These are phyloP conservation scores for Euphrasia arctica DNA, from an alignment of 305 asterid genomes.

Conservation along the genomic window DNA sequence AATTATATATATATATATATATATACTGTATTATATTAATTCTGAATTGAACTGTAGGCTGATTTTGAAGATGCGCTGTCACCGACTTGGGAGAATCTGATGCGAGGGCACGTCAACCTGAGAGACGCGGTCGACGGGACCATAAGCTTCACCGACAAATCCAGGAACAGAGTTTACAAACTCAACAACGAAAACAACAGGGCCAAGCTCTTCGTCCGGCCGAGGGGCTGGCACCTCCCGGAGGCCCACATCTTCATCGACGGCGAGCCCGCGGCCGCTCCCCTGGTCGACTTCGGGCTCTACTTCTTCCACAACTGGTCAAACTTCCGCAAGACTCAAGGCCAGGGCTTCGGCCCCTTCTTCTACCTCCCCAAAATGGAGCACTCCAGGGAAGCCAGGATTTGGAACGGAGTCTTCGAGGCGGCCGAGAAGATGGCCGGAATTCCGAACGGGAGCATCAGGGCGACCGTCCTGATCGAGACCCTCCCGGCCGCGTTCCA, in stretches of 20 bases:
- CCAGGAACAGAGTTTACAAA: slow-evolving; percentile 69
- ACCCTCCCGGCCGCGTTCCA: slow-evolving; percentile 93
- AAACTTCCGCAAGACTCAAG: slow-evolving; percentile 55
- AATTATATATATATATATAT: too few species aligned
- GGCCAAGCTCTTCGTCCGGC: slow-evolving; percentile 92
- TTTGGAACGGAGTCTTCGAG: slow-evolving; percentile 81
- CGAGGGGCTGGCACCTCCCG: slow-evolving; percentile 95
- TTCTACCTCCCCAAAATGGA: slow-evolving; percentile 98
- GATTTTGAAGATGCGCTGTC: slow-evolving; percentile 72
- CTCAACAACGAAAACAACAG: slow-evolving; percentile 46
- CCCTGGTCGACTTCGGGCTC: slow-evolving; percentile 88
- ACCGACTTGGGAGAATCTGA: slow-evolving; percentile 93
- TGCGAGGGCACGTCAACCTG: slow-evolving; percentile 77
- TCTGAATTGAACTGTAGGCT: slow-evolving; percentile 31
- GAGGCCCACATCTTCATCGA: slow-evolving; percentile 91
- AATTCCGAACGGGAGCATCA: slow-evolving; percentile 69
- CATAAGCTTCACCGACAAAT: slow-evolving; percentile 68
- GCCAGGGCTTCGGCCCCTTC: slow-evolving; percentile 82
- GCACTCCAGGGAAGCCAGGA: slow-evolving; percentile 91
- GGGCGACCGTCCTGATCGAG: slow-evolving; percentile 90
- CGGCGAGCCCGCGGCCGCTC: slow-evolving; percentile 78
- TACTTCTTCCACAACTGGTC: slow-evolving; percentile 77
- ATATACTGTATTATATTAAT: too few species aligned
- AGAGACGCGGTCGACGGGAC: slow-evolving; percentile 81
- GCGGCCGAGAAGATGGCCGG: slow-evolving; percentile 69